These are phyloP conservation scores for Coelastrella sp. DNA, from an alignment of 139 green algal species.

Conservation along the genomic window DNA sequence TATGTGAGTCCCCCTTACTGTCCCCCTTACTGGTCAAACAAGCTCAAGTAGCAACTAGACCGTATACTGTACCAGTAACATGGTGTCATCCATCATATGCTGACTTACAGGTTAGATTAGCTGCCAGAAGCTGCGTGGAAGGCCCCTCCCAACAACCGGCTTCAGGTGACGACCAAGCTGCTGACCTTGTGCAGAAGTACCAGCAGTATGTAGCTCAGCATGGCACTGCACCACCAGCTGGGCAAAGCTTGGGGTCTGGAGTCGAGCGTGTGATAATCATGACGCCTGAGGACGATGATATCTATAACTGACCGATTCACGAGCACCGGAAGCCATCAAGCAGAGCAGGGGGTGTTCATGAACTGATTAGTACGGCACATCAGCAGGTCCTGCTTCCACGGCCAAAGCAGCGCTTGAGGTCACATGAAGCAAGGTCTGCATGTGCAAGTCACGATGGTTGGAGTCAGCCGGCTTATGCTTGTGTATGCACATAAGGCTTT, in stretches of 20 bases:
- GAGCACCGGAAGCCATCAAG: not conserved
- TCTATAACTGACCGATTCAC: constrained; percentile 22
- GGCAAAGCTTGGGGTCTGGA: not conserved
- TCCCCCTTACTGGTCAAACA: not conserved
- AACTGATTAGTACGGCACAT: too few species aligned
- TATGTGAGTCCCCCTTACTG: too few species aligned
- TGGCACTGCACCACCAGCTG: constrained; percentile 6
- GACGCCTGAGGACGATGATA: constrained; percentile 45
- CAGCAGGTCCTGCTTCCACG: too few species aligned
- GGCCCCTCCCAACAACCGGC: not conserved
- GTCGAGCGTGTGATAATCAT: not conserved
- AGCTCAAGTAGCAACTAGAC: too few species aligned
- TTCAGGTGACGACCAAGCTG: constrained; percentile 6
- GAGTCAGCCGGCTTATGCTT: too few species aligned
- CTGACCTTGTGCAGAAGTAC: constrained; percentile 6
- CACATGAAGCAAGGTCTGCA: too few species aligned
- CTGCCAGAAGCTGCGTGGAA: not conserved
- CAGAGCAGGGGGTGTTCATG: not conserved
- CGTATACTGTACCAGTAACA: too few species aligned
- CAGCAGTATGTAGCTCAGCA: not conserved
- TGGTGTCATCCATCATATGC: too few species aligned
- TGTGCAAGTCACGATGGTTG: too few species aligned
- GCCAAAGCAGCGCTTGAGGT: too few species aligned
- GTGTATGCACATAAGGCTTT: too few species aligned
- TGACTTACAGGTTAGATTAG: constrained; percentile 6